Base-by-base conservation (phyloP, 192 early-diverging fungal genomes). In the Coemansia sp. region DNA sequence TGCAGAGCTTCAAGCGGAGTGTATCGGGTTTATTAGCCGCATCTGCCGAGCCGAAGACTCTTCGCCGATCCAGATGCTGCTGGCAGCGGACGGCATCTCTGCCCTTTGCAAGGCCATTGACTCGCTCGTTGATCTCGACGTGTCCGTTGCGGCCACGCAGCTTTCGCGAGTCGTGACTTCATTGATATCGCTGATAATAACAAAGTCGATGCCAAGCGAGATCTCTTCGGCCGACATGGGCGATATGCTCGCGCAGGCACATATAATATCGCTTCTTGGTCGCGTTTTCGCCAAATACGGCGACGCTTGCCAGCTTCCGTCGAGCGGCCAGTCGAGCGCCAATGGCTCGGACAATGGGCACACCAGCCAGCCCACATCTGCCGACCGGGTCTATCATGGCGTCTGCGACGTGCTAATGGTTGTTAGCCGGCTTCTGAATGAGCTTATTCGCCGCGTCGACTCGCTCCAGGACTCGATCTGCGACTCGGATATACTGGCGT, bases 321-420 rank as follows among this genome's bases (percentile, higher is more conserved):
- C 64, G 14, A 69, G 60, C 29, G 68, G 67, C 10, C 61, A 56
- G 1, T 62, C 62, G 8, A 69, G 67, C 67, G 55, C 67, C n/a
- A 65, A 60, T 20, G 72, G 72, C 9, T 69, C 73, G 1, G 73
- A 75, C 2, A 13, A 22, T 13, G 65, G 65, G 4, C 45, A 53
- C n/a, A 28, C 13, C 35, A 66, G 62, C 60, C 58, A 65, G 51
- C 68, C 61, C 35, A 49, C 67, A n/a, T 35, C 65, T 4, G 65
- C 68, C 0, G 77, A 80, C 50, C 71, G 77, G 46, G 36, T 64
- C 39, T 74, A 80, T 65, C 77, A 73, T 23, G 71, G 62, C 1
- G 66, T 74, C 6, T 67, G 77, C 56, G 72, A 74, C 20, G 77
- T 80, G 29, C 72, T 80, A 39, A 64, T 71, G 62, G 68, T 74